These are phyloP conservation scores for Kalmusia sp. DNA, from an alignment of 2,329 filamentous ascomycete genomes.

Conservation along the genomic window DNA sequence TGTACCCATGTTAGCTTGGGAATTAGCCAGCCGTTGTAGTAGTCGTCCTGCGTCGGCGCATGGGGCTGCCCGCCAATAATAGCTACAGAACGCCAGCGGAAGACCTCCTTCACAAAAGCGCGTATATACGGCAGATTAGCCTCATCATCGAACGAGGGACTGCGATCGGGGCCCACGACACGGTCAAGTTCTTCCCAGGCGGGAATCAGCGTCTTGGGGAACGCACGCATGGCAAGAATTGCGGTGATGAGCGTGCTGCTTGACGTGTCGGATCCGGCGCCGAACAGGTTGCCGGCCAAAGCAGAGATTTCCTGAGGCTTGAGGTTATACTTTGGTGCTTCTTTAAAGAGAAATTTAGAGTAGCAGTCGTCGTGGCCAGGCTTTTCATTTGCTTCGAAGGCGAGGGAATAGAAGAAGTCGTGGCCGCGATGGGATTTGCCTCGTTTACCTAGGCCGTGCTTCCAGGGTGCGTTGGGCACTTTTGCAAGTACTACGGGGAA, in stretches of 20 bases:
- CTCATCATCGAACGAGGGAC: conserved; percentile 44
- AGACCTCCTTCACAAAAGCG: conserved; percentile 44
- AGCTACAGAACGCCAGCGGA: conserved; percentile 43
- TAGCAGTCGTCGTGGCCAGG: conserved; percentile 42
- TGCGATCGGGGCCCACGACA: conserved; percentile 38
- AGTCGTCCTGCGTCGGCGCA: conserved; percentile 42
- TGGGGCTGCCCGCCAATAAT: conserved; percentile 47
- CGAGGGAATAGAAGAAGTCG: conserved; percentile 45
- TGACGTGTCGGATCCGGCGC: conserved; percentile 43
- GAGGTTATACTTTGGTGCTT: conserved; percentile 36
- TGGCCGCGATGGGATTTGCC: conserved; percentile 36
- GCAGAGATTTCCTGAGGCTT: conserved; percentile 39
- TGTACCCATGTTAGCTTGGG: conserved; percentile 49
- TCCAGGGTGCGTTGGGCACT: conserved; percentile 43
- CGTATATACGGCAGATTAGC: conserved; percentile 47
- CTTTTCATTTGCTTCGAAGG: conserved; percentile 37
- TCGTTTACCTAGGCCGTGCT: conserved; percentile 38
- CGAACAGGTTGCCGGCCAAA: conserved; percentile 40
- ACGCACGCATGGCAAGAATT: conserved; percentile 42
- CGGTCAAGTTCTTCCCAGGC: conserved; percentile 44
- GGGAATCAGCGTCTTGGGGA: conserved; percentile 35
- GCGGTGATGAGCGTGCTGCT: conserved; percentile 44
- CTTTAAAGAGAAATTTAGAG: conserved; percentile 52
- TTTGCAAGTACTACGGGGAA: conserved; percentile 28
- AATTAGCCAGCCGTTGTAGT: conserved; percentile 47